Percentiles rank a stretch among this genome's conserved stretches.
Evolutionary conservation across 2,329 filamentous ascomycete genomes (phyloP).

Genomic region (Alternaria sp.): DNA sequence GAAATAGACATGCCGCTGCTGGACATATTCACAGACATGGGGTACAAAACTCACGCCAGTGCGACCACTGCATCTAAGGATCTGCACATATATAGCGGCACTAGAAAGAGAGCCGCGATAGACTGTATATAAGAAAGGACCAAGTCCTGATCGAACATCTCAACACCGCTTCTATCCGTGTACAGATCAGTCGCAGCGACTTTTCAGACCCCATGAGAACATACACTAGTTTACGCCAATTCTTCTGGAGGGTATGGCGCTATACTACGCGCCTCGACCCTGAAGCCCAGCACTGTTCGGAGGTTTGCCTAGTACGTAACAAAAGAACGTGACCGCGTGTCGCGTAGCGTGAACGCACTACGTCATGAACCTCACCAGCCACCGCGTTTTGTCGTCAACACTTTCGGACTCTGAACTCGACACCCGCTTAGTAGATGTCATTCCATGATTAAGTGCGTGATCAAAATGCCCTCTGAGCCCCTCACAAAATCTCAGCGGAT

Average conservation of each 20-base stretch:
- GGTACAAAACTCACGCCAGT: background rate
- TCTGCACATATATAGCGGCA: conserved; percentile 7
- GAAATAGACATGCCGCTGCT: background rate
- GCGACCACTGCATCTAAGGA: background rate
- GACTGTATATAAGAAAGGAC: conserved; percentile 11
- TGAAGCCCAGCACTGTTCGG: background rate
- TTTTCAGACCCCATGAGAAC: background rate
- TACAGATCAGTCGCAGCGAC: background rate
- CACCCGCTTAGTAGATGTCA: background rate
- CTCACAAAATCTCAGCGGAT: conserved; percentile 52
- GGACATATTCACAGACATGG: background rate
- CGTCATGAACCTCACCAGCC: conserved; percentile 26
- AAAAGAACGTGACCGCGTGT: conserved; percentile 27
- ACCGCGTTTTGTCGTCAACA: background rate
- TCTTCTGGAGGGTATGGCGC: background rate
- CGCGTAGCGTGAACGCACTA: conserved; percentile 26
- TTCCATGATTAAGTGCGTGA: background rate
- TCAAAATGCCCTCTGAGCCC: conserved; percentile 20
- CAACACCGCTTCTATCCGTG: background rate
- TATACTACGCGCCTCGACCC: background rate
- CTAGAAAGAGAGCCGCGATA: background rate
- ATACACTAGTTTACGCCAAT: background rate
- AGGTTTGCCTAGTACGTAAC: background rate
- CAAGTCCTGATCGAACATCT: background rate
- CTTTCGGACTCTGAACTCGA: background rate